Conservation (phyloP, 2,329 filamentous ascomycete genomes). For the Tolypocladium capitatum region DNA sequence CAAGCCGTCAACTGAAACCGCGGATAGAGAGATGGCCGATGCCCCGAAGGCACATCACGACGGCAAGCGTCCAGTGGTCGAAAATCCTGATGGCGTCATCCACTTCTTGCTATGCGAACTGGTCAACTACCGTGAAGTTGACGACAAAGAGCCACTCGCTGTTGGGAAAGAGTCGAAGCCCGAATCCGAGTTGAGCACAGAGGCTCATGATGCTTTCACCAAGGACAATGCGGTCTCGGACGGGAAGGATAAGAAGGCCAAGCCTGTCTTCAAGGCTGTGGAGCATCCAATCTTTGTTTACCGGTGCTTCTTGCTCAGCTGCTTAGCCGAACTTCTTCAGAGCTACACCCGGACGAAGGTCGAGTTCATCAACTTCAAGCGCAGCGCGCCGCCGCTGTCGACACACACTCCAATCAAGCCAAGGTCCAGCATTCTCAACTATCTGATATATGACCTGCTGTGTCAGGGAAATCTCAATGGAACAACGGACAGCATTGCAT, state of each 20-base stretch:
- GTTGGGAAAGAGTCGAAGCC: constrained; percentile 28
- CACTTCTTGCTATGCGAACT: constrained; percentile 90
- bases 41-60: constrained; percentile 51
- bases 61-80: constrained; percentile 68
- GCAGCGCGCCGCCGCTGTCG: constrained; percentile 73
- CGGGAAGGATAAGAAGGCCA: constrained; percentile 53
- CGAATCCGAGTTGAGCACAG: constrained; percentile 16
- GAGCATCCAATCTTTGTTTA: constrained; percentile 96
- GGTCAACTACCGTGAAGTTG: constrained; percentile 81
- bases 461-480: constrained; percentile 47
- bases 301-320: constrained; percentile 86
- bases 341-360: constrained; percentile 93
- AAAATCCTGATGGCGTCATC: constrained; percentile 88
- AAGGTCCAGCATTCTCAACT: constrained; percentile 83
- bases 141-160: constrained; percentile 57
- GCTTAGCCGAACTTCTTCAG: constrained; percentile 75
- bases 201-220: constrained; percentile 15
- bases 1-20: constrained; percentile 45
- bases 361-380: constrained; percentile 98
- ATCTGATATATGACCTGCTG: constrained; percentile 70
- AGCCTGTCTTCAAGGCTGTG: constrained; percentile 73
- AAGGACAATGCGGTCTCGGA: constrained; percentile 20
- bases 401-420: constrained; percentile 87
- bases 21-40: constrained; percentile 49
- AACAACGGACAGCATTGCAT: constrained; percentile 58